phyloP scores from a whole-genome alignment of 257 asterid genomes.

The Catharanthus roseus region DNA sequence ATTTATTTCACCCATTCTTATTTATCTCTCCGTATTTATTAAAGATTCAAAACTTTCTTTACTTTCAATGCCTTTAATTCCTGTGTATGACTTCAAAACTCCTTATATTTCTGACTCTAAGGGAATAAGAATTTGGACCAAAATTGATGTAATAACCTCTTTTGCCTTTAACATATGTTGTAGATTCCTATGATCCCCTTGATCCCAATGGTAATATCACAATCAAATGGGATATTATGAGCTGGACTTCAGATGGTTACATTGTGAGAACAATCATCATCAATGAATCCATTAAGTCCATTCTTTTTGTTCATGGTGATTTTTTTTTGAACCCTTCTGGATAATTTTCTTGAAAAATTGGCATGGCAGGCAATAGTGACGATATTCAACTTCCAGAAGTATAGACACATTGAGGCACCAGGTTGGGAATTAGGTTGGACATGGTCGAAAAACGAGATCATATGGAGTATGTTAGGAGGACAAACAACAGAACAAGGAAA shows the following conservation, averaged over 20 bases:
- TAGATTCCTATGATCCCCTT: constrained; percentile 54
- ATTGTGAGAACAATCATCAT: constrained; percentile 42
- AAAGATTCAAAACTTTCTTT: too few relatives aligned
- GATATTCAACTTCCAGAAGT: constrained; percentile 41
- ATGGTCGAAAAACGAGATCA: constrained; percentile 48
- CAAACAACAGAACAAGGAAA: constrained; percentile 57
- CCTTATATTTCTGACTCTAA: too few relatives aligned
- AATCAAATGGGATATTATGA: constrained; percentile 50
- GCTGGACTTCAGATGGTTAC: constrained; percentile 57
- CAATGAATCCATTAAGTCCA: too few relatives aligned
- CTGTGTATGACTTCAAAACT: too few relatives aligned
- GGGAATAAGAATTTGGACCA: too few relatives aligned
- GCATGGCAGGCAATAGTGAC: constrained; percentile 43
- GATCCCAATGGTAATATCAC: constrained; percentile 57
- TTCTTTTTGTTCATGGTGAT: too few relatives aligned
- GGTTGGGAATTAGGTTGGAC: constrained; percentile 60
- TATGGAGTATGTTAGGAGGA: constrained; percentile 44
- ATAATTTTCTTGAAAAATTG: constrained; percentile 2
- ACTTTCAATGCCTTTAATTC: too few relatives aligned
- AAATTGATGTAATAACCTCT: too few relatives aligned
- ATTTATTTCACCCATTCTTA: too few relatives aligned
- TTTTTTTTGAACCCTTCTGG: too few relatives aligned
- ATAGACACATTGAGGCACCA: constrained; percentile 38
- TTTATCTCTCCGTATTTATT: too few relatives aligned
- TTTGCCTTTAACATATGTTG: too few relatives aligned